Evolutionary conservation across 768 basidiomycete species (phyloP).

Genomic region (Tulasnella sp.): DNA sequence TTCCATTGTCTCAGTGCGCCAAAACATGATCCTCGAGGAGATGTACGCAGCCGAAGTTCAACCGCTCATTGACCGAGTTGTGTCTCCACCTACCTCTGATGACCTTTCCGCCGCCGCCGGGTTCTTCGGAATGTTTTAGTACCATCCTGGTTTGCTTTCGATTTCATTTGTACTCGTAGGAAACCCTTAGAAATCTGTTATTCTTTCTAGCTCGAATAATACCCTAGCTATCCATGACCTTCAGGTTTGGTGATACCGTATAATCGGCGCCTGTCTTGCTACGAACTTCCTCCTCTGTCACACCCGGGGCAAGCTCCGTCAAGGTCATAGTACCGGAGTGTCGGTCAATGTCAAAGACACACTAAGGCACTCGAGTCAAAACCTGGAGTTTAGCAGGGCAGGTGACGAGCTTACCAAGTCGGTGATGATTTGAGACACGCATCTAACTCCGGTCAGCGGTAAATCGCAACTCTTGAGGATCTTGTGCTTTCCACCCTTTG

Average conservation of each 20-base stretch:
- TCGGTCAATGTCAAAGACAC: slow-evolving; percentile 83
- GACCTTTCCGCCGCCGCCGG: not conserved
- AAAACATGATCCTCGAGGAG: slow-evolving; percentile 23
- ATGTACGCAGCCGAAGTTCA: slow-evolving; percentile 6
- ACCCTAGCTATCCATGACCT: slow-evolving; percentile 28
- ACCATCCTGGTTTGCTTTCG: not conserved
- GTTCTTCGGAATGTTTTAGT: slow-evolving; percentile 12
- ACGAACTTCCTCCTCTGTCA: slow-evolving; percentile 75
- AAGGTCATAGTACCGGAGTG: slow-evolving; percentile 65
- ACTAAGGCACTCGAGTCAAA: slow-evolving; percentile 27
- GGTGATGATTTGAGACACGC: slow-evolving; percentile 89
- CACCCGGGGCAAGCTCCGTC: slow-evolving; percentile 79
- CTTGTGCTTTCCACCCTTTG: slow-evolving; percentile 86
- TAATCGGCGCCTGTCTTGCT: slow-evolving; percentile 86
- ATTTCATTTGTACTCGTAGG: not conserved
- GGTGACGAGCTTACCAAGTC: slow-evolving; percentile 56
- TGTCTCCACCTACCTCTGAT: not conserved
- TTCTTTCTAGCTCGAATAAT: not conserved
- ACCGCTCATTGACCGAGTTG: slow-evolving; percentile 14
- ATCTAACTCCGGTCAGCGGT: slow-evolving; percentile 82
- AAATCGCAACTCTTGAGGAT: slow-evolving; percentile 75
- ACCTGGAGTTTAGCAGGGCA: not conserved
- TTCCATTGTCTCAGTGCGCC: not conserved
- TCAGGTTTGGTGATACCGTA: slow-evolving; percentile 37
- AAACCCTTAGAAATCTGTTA: slow-evolving; percentile 11